Evolutionary conservation across 116 monocot genomes (phyloP), one percentile per base, ranked within the genome.

Genomic region (Iris pallida): DNA sequence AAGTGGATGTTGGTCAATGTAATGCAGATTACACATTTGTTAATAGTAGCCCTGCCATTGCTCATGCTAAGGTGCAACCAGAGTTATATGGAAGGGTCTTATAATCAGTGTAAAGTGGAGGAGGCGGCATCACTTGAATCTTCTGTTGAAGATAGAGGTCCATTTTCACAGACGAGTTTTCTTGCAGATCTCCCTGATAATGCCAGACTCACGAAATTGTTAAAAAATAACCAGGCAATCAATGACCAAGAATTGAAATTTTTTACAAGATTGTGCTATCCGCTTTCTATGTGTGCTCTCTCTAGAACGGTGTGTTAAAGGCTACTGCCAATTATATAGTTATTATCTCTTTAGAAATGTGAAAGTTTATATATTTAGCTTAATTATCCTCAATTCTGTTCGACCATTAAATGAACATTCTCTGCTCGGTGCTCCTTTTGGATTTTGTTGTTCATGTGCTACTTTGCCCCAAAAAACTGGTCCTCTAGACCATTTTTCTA

Each of bases 211-310:
- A 68, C 75, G 69, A 93, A 80, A 56, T 69, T 98, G 67, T 78
- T 98, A 18, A 92, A n/a, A 78, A 59, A 47, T 90, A 20, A 75
- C 81, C 4, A 83, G 85, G 63, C 64, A 85, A 70, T 98, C 97
- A 47, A 86, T 75, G 75, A 73, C 80, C 45, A 92, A 90, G 72
- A 93, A 98, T 74, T 93, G 93, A 90, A 86, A 92, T 68, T 82
- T 93, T 76, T 81, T 98, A 71, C 97, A 98, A 83, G 97, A 98
- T 64, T 98, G 82, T 82, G 87, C 97, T 56, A 85, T 98, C 75
- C 87, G 97, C 17, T 93, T 90, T 61, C 62, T 98, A 9, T 98
- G 97, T 65, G 80, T 98, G 45, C 84, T 98, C 54, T 85, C 97
- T 45, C 83, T 98, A 70, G 97, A 98, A 61, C 87, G 97, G 97